Evolutionary conservation across 2,329 filamentous ascomycete genomes (phyloP), one percentile per base, ranked within the genome.

Genomic region (Microsporum ferrugineum): DNA sequence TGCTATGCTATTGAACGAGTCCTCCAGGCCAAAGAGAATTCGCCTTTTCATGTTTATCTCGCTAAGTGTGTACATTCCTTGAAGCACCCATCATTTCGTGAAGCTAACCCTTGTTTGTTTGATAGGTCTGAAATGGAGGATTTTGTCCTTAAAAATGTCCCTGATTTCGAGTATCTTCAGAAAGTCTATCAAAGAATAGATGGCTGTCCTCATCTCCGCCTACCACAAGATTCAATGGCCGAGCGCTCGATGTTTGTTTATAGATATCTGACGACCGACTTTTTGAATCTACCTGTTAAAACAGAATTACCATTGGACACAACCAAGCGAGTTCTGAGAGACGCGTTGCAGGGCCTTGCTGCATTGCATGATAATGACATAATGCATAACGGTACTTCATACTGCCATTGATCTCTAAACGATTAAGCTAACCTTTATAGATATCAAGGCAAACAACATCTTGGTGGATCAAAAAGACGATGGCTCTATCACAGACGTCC

Each of bases 231-330:
- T 65, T 72, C 72, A 51, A 69, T 77, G 61, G 72, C 75, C 5
- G 74, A 76, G 17, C 68, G 73, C 64, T 71, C 71, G 34, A 76
- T 76, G 69, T 77, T 77, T 63, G 72, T 76, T 61, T 78, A 76
- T 62, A 71, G 72, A 62, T 77, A 76, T 66, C 66, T 77, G 60
- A 72, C 69, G 4, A 72, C 75, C 56, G 67, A 77, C 65, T 69
- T 78, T 8, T 72, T 78, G 60, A 70, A 70, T 63, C 34, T 23
- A 12, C 71, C 77, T 61, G 72, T 68, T 56, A 72, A 74, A 64
- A 75, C 72, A 63, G 68, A 74, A 36, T 60, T 76, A 12, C 67
- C 73, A 12, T 60, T 74, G 39, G 58, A 67, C 27, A 64, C 69
- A 17, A 71, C 71, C 56, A 78, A 77, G 66, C 68, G 70, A 56